Conservation (phyloP, 2,329 filamentous ascomycete genomes). For the Purpureocillium takamizusanense region DNA sequence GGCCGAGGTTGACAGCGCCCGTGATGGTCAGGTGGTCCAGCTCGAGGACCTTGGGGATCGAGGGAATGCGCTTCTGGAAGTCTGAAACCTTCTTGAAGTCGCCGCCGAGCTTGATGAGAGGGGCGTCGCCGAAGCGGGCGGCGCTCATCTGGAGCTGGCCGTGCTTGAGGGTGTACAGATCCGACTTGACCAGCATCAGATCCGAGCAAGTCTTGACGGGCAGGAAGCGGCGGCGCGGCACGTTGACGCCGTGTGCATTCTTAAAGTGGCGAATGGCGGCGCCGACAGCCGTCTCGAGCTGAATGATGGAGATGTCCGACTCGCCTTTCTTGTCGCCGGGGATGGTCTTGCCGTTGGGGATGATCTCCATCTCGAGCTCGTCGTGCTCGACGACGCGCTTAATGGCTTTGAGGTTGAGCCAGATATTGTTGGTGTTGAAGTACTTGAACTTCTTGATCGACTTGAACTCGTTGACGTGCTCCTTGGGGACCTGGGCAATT, state of each 20-base stretch:
- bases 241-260: constrained; percentile 98
- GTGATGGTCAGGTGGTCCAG: constrained; percentile 95
- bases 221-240: constrained; percentile 94
- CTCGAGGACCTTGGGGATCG: constrained; percentile 85
- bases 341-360: constrained; percentile 98
- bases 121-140: constrained; percentile 90
- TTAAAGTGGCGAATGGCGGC: constrained; percentile 98
- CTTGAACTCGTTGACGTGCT: constrained; percentile 99
- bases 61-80: constrained; percentile 81
- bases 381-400: constrained; percentile 98
- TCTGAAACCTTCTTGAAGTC: constrained; percentile 99
- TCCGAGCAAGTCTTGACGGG: constrained; percentile 99
- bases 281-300: constrained; percentile 97
- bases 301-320: constrained; percentile 92
- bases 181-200: constrained; percentile 98
- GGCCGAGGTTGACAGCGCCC: constrained; percentile 91
- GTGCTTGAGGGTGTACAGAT: constrained; percentile 97
- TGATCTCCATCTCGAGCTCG: constrained; percentile 98
- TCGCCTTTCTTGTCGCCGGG: constrained; percentile 99
- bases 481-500: constrained; percentile 98
- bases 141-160: constrained; percentile 96
- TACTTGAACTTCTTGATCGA: constrained; percentile 99
- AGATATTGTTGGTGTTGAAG: constrained; percentile 99
- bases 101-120: constrained; percentile 94
- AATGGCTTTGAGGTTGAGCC: constrained; percentile 95